Base-by-base conservation (phyloP, 2,329 filamentous ascomycete genomes). In the Penicillium sp. region DNA sequence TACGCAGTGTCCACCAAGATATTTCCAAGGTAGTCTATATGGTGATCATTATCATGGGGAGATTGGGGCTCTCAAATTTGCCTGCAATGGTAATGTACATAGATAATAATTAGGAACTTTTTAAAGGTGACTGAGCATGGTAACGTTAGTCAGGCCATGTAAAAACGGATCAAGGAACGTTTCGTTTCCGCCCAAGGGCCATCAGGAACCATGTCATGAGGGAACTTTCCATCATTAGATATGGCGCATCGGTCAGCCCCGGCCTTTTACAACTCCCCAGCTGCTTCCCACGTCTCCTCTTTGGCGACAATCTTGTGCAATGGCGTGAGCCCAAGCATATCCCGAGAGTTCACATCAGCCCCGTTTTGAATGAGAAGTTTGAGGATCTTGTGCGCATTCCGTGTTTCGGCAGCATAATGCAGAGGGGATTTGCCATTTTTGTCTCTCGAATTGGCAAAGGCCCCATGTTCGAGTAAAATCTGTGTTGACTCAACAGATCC, bases 281-380 rank as follows among this genome's bases (percentile, higher is more conserved):
- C 54, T 43, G 24, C 42, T 44, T 49, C 42, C 54, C 54, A 56
- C 14, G 46, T 49, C 50, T 49, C 52, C 16, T 43, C 14, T 27
- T 47, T 56, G 8, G 40, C 43, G 16, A 47, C 54, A 27, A 43
- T 50, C 29, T 31, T 47, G 39, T 56, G 54, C 22, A 56, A 38
- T 22, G 54, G 54, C 11, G 54, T 56, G 46, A 38, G 38, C 39
- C 54, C 54, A 11, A 22, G 22, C n/a, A 22, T 42, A 43, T 56
- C 50, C 16, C 45, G 49, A 36, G 32, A 46, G 32, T 53, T 53
- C 42, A 53, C 49, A 53, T 56, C 47, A n/a, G 54, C 54, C 22
- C 54, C 49, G 47, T 49, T 16, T 13, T 40, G 46, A 39, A 56
- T 49, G 46, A 56, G 46, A 47, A 56, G 54, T 43, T n/a, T 22